Evolutionary conservation across 2,329 filamentous ascomycete species (phyloP).

Genomic region (Fusarium chlamydosporum): DNA sequence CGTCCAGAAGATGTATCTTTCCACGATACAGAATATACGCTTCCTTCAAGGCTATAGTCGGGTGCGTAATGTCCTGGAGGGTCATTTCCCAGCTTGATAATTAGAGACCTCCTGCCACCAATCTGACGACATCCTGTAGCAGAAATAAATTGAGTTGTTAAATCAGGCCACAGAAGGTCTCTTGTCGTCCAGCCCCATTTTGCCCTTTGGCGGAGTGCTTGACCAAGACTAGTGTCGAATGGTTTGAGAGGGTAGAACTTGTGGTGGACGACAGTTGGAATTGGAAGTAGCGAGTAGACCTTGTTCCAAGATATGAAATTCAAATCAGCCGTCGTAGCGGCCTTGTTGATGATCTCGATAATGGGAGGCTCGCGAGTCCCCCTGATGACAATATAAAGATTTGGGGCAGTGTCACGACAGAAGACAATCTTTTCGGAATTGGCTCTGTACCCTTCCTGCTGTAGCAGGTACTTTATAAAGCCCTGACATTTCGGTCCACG

Average conservation of each 20-base stretch:
- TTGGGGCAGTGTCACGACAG: not conserved
- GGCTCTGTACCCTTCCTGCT: not conserved
- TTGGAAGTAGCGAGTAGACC: slow-evolving; percentile 2
- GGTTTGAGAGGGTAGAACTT: slow-evolving; percentile 6
- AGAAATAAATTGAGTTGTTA: not conserved
- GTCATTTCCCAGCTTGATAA: not conserved
- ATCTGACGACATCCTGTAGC: not conserved
- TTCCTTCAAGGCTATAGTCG: slow-evolving; percentile 2
- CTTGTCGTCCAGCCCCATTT: slow-evolving; percentile 10
- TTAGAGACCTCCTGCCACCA: not conserved
- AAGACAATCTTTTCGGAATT: not conserved
- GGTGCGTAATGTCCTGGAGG: not conserved
- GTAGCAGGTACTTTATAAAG: not conserved
- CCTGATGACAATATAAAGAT: not conserved
- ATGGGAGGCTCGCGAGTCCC: not conserved
- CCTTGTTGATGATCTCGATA: not conserved
- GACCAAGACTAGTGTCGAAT: not conserved
- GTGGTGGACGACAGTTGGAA: not conserved
- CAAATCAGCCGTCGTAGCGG: not conserved
- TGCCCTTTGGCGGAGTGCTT: not conserved
- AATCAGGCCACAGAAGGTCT: slow-evolving; percentile 9
- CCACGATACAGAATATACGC: not conserved
- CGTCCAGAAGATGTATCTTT: not conserved
- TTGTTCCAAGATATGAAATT: slow-evolving; percentile 17
- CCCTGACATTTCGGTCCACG: not conserved